phyloP scores from a whole-genome alignment of 2,329 filamentous ascomycete genomes.

The Podosphaera aphanis region DNA sequence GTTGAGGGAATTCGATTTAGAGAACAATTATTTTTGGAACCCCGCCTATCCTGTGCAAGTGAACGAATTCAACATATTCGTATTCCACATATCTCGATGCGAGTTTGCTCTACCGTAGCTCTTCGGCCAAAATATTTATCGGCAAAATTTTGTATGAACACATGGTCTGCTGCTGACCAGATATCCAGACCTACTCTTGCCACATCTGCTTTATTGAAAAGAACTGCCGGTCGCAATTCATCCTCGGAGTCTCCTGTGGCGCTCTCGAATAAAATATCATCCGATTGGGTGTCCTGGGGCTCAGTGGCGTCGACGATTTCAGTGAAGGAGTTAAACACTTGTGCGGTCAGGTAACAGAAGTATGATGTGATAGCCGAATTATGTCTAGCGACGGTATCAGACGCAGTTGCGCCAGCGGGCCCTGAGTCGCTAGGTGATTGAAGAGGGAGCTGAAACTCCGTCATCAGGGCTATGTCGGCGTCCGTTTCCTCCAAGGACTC shows the following conservation, averaged over 20 bases:
- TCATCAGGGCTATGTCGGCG: conserved; percentile 31
- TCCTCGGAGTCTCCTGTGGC: conserved; percentile 26
- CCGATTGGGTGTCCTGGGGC: conserved; percentile 17
- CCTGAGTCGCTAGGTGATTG: conserved; percentile 1
- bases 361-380: conserved; percentile 56
- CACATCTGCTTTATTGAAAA: conserved; percentile 39
- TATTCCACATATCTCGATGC: conserved; percentile 53
- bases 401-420: not conserved
- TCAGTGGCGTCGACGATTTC: conserved; percentile 30
- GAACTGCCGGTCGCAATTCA: conserved; percentile 17
- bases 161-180: conserved; percentile 49
- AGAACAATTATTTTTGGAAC: no score
- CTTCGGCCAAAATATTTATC: conserved; percentile 40
- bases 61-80: conserved; percentile 31
- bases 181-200: conserved; percentile 53
- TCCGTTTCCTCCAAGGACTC: conserved; percentile 34
- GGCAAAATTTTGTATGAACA: conserved; percentile 40
- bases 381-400: conserved; percentile 20
- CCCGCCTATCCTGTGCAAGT: no score
- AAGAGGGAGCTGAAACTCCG: conserved; percentile 23
- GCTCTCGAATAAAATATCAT: conserved; percentile 23
- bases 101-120: conserved; percentile 40
- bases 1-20: no score
- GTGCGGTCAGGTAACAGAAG: conserved; percentile 52
- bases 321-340: conserved; percentile 36